Percentiles rank a stretch among this genome's conserved stretches.
Conservation (phyloP, 108 stramenopile genomes). For the Cyclotella sp. region DNA sequence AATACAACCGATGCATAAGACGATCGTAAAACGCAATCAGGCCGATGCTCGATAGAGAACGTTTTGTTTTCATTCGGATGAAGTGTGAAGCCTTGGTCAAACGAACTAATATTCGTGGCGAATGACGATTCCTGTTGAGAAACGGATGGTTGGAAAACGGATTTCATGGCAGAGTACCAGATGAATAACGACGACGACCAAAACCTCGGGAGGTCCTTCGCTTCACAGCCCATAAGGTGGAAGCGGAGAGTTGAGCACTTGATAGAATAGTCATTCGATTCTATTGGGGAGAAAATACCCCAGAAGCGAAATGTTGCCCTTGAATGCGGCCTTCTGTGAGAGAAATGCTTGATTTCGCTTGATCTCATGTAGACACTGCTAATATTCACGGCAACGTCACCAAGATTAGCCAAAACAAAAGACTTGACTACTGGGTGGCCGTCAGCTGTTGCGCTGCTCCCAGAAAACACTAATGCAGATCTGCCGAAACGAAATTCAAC, state of each 20-base stretch:
- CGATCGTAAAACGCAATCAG: conserved; percentile 65
- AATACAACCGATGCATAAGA: conserved; percentile 65
- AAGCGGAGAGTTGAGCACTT: conserved; percentile 38
- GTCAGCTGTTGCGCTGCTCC: conserved; percentile 29
- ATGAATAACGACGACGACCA: conserved; percentile 11
- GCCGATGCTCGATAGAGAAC: conserved; percentile 66
- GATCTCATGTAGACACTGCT: conserved; percentile 52
- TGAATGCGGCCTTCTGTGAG: conserved; percentile 31
- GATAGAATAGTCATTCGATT: not conserved
- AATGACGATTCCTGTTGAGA: not conserved
- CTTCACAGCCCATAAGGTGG: conserved; percentile 52
- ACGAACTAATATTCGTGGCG: conserved; percentile 18
- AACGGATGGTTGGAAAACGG: not conserved
- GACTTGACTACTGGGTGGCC: conserved; percentile 58
- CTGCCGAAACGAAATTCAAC: conserved; percentile 76
- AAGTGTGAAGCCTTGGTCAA: conserved; percentile 58
- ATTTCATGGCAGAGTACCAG: conserved; percentile 5
- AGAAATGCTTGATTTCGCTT: conserved; percentile 48
- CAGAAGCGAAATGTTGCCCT: conserved; percentile 12
- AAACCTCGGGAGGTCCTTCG: not conserved
- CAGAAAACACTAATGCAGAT: conserved; percentile 71
- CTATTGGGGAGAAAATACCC: not conserved
- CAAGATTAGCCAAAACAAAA: conserved; percentile 71
- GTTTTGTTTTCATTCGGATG: conserved; percentile 67
- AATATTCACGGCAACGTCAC: conserved; percentile 59